phyloP scores from a whole-genome alignment of 768 basidiomycete genomes.

The Pleurotus citrinopileatus region DNA sequence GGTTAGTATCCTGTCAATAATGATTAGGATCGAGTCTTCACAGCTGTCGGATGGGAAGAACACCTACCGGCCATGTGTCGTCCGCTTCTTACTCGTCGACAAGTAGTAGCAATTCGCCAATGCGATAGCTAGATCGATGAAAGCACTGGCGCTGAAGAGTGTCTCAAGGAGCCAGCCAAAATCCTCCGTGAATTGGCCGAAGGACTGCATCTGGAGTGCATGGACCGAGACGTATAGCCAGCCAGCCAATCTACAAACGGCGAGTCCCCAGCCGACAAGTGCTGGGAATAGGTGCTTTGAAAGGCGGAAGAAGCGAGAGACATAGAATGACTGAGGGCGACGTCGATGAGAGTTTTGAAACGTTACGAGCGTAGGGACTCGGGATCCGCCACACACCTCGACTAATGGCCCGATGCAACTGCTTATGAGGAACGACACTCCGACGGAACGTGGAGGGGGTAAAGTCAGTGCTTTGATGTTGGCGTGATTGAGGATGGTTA shows the following conservation, averaged over 20 bases:
- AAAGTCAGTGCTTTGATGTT: not conserved
- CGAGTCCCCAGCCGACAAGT: not conserved
- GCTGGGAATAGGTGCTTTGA: not conserved
- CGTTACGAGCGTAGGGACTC: too few species aligned
- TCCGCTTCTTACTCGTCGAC: not conserved
- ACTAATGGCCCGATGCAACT: constrained; percentile 2
- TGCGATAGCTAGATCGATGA: not conserved
- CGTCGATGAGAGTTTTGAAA: not conserved
- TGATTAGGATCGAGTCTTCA: not conserved
- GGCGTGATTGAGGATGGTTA: not conserved
- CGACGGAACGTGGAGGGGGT: not conserved
- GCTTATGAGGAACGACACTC: not conserved
- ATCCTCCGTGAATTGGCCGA: not conserved
- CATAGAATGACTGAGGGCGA: constrained; percentile 6
- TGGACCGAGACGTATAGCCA: constrained; percentile 3
- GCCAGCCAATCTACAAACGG: not conserved
- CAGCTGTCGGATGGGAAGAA: not conserved
- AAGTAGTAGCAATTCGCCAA: constrained; percentile 4
- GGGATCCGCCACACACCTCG: too few species aligned
- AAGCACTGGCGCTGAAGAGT: not conserved
- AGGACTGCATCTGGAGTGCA: not conserved
- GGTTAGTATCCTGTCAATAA: not conserved
- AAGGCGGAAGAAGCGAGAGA: not conserved
- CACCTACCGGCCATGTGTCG: not conserved
- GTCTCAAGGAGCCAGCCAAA: not conserved